phyloP scores from a whole-genome alignment of 2,329 filamentous ascomycete genomes.

The Alternaria brassicae region DNA sequence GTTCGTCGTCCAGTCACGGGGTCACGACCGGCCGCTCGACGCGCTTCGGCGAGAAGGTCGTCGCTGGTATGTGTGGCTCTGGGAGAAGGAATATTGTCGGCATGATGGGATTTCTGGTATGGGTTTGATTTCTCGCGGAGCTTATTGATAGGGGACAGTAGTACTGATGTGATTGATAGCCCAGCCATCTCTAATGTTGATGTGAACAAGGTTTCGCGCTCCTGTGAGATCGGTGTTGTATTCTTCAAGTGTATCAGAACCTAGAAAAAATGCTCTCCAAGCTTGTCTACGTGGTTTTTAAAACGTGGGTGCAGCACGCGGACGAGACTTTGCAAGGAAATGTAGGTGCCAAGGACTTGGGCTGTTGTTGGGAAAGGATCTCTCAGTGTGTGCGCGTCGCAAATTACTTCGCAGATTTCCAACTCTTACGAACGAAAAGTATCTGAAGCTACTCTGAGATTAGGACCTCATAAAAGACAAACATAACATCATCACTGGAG shows the following conservation, averaged over 20 bases:
- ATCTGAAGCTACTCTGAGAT: neutral
- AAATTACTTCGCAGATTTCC: neutral
- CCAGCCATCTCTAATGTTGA: neutral
- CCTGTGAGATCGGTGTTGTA: neutral
- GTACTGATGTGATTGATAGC: conserved; percentile 5
- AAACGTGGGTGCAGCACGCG: neutral
- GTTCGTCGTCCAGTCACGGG: conserved; percentile 24
- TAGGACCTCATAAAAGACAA: neutral
- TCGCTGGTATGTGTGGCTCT: neutral
- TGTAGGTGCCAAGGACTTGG: neutral
- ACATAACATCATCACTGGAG: neutral
- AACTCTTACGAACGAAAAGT: neutral
- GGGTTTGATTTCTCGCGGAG: conserved; percentile 12
- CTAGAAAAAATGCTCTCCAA: neutral
- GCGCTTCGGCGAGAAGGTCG: conserved; percentile 33
- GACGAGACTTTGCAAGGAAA: neutral
- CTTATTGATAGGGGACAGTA: conserved; percentile 6
- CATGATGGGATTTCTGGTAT: conserved; percentile 4
- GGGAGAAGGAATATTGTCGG: neutral
- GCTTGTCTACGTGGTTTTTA: no score
- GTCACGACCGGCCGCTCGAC: conserved; percentile 25
- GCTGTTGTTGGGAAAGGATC: neutral
- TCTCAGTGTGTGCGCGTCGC: neutral
- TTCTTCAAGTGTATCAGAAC: neutral
- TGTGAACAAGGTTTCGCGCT: neutral